phyloP scores from a whole-genome alignment of 768 basidiomycete genomes.

The Lyophyllum shimeji region DNA sequence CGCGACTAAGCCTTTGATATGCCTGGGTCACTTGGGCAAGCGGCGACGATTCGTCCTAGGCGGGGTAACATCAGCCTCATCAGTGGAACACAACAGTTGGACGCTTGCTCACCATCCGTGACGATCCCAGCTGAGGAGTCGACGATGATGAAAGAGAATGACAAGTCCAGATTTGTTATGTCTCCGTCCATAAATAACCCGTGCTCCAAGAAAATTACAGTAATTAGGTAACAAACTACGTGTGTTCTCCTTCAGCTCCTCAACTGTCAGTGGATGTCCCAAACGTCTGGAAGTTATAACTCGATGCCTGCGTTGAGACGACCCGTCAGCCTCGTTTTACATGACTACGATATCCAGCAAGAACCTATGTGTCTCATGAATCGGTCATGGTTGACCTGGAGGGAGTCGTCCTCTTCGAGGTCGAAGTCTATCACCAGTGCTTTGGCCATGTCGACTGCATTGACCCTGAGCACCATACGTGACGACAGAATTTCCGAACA shows the following conservation, averaged over 20 bases:
- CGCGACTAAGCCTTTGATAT: slow-evolving; percentile 63
- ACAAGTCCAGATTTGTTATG: not conserved
- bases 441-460: slow-evolving; percentile 38
- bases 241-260: not conserved
- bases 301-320: not conserved
- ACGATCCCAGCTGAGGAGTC: slow-evolving; percentile 2
- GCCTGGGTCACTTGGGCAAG: slow-evolving; percentile 60
- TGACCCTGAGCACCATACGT: not conserved
- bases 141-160: not conserved
- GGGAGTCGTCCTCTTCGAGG: slow-evolving; percentile 39
- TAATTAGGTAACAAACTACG: not conserved
- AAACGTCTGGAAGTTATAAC: not conserved
- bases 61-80: slow-evolving; percentile 10
- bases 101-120: slow-evolving; percentile 36
- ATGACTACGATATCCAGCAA: not conserved
- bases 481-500: not conserved
- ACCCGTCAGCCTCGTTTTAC: not conserved
- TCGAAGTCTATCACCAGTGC: slow-evolving; percentile 50
- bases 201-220: not conserved
- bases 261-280: not conserved
- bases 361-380: slow-evolving; percentile 59
- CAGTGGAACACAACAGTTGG: slow-evolving; percentile 2
- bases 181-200: not conserved
- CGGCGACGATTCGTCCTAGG: slow-evolving; percentile 33
- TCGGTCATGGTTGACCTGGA: slow-evolving; percentile 48